Base-by-base conservation (phyloP, 202 grass and related monocot genomes). In the Schoenoplectus triqueter region DNA sequence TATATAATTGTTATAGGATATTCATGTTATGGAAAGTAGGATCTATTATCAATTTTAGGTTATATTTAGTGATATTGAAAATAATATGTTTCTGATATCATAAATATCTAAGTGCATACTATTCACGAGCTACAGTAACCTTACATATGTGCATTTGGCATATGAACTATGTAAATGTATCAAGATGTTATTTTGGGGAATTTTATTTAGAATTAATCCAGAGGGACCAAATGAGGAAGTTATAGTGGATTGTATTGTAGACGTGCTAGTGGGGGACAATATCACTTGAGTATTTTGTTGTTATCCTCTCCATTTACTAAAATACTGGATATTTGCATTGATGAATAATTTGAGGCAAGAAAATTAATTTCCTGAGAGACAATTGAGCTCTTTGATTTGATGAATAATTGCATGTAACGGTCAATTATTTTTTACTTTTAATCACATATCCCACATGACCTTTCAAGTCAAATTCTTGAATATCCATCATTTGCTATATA, bases 401-500 rank as follows among this genome's bases (percentile, higher is more conserved):
- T 18, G 2, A 79, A 79, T 61, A 61, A 79, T 82, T 82, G 17
- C 5, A 50, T 82, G 4, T 82, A 7, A 50, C 45, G 3, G 49
- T 51, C 46, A 47, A 22, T 10, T 49, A 15, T 7, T 65, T 66
- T 80, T 61, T 49, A 66, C 14, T 11, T 51, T 17, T 48, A 31
- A 21, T 57, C 74, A 78, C 54, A 42, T n/a, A 44, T 60, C 54
- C 55, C 80, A 22, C 62, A 66, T 67, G 44, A 82, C 44, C 8
- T 81, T 81, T 65, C 4, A 66, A 67, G 61, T 82, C 41, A 31
- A 6, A 57, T 10, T 62, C 65, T 18, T 44, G 45, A 82, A 82
- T 31, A 66, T 13, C 46, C 61, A 82, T 64, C 40, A 80, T 80
- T 80, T 80, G 13, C 19, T 50, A 50, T 73, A 51, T 52, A 51